Evolutionary conservation across 495 filamentous ascomycete species (phyloP).

Genomic region (Xylaria castorea): DNA sequence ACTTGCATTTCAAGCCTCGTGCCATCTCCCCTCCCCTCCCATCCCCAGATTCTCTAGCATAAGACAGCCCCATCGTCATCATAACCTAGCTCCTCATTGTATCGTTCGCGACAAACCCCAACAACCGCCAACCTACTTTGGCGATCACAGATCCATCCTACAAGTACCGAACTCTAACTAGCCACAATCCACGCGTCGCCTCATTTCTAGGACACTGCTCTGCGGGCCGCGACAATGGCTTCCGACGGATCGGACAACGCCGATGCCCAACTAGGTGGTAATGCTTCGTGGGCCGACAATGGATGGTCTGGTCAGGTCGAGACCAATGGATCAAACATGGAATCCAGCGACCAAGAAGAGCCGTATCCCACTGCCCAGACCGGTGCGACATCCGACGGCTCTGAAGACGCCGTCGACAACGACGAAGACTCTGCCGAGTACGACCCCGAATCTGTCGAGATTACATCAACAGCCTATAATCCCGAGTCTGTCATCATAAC

Average conservation of each 20-base stretch:
- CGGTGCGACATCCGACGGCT: conserved; percentile 52
- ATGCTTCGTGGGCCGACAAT: conserved; percentile 53
- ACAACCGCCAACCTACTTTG: neutral
- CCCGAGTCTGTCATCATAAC: conserved; percentile 46
- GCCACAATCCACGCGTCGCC: neutral
- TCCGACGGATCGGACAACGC: conserved; percentile 41
- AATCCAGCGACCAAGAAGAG: conserved; percentile 57
- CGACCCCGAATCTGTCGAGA: conserved; percentile 59
- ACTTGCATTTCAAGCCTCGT: neutral
- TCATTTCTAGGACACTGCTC: neutral
- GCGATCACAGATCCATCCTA: neutral
- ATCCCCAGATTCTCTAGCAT: neutral
- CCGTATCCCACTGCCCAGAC: conserved; percentile 49
- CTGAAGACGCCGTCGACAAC: conserved; percentile 51
- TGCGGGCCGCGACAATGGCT: conserved; percentile 40
- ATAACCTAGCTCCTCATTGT: neutral
- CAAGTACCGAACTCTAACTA: neutral
- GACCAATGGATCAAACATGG: conserved; percentile 60
- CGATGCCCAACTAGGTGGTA: conserved; percentile 42
- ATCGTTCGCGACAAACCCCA: neutral
- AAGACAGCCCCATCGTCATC: neutral
- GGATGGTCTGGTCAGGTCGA: conserved; percentile 59
- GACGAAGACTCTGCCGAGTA: conserved; percentile 56
- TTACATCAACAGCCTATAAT: conserved; percentile 34
- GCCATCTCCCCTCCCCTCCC: neutral